Conservation (phyloP, 2,329 filamentous ascomycete species). For the Herpotrichia juniperi region DNA sequence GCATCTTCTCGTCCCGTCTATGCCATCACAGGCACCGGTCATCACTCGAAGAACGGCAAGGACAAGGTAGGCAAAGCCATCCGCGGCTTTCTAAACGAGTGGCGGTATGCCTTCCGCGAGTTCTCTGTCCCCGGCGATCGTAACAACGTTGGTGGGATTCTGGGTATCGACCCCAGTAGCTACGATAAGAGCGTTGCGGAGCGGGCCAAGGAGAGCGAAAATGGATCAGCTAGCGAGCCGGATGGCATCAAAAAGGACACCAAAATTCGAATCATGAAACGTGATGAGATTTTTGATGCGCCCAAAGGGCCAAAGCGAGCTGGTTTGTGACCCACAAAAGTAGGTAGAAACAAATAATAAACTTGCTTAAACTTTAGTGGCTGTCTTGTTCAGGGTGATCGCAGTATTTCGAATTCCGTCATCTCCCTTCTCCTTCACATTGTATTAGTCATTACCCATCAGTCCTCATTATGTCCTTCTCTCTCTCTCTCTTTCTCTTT, state of each 20-base stretch:
- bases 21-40: slow-evolving; percentile 94
- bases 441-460: too few relatives aligned
- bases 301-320: slow-evolving; percentile 44
- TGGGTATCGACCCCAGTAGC: slow-evolving; percentile 68
- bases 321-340: slow-evolving; percentile 22
- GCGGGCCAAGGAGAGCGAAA: slow-evolving; percentile 42
- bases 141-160: slow-evolving; percentile 74
- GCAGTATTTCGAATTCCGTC: too few relatives aligned
- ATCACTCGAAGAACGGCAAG: slow-evolving; percentile 98
- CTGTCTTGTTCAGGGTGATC: background rate
- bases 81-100: slow-evolving; percentile 88
- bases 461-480: too few relatives aligned
- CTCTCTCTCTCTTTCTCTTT: too few relatives aligned
- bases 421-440: too few relatives aligned
- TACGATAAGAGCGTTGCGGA: slow-evolving; percentile 56
- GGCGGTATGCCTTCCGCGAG: slow-evolving; percentile 93
- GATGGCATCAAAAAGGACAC: slow-evolving; percentile 38
- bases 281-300: slow-evolving; percentile 42
- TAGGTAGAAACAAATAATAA: slow-evolving; percentile 40
- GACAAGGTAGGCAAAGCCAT: slow-evolving; percentile 97
- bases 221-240: slow-evolving; percentile 18
- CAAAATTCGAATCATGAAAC: slow-evolving; percentile 46
- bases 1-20: slow-evolving; percentile 78
- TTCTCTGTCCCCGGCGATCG: slow-evolving; percentile 96
- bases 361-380: slow-evolving; percentile 15